phyloP scores from a whole-genome alignment of 2,329 filamentous ascomycete species.

The Tolypocladium cylindrosporum region DNA sequence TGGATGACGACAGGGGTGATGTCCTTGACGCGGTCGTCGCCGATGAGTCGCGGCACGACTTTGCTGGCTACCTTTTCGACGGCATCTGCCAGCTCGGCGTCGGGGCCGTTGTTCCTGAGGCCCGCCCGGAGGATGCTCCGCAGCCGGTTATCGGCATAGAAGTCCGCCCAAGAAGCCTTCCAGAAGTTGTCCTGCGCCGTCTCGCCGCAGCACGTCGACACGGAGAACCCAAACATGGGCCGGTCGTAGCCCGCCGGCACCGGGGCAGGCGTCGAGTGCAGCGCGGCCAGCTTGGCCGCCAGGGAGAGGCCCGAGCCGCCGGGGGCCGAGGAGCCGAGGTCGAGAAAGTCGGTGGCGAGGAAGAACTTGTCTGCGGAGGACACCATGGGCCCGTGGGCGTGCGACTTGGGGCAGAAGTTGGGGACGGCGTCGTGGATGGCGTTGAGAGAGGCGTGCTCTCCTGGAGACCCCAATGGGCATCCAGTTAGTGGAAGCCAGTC shows the following conservation, averaged over 20 bases:
- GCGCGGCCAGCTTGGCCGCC: conserved; percentile 64
- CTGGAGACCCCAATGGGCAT: conserved; percentile 23
- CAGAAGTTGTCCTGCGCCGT: conserved; percentile 74
- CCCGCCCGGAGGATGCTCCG: conserved; percentile 51
- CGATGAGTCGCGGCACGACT: conserved; percentile 70
- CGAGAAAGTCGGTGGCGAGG: conserved; percentile 70
- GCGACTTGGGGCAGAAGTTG: conserved; percentile 63
- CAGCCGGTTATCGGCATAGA: conserved; percentile 71
- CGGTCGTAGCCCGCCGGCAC: conserved; percentile 44
- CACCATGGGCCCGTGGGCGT: conserved; percentile 57
- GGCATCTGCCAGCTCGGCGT: conserved; percentile 49
- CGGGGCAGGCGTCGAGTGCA: conserved; percentile 70
- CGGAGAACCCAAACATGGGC: conserved; percentile 74
- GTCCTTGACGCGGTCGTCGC: conserved; percentile 52
- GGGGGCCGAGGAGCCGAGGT: conserved; percentile 39
- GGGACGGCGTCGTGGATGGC: conserved; percentile 66
- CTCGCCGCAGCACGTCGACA: conserved; percentile 76
- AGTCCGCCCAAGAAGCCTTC: conserved; percentile 67
- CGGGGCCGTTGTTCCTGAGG: conserved; percentile 51
- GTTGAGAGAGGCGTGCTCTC: conserved; percentile 76
- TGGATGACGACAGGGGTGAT: conserved; percentile 76
- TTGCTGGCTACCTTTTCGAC: conserved; percentile 53
- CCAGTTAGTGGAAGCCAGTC: neutral
- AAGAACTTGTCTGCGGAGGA: conserved; percentile 41
- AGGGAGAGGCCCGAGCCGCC: conserved; percentile 45